Evolutionary conservation across 1,139 yeast genomes (phyloP), one percentile per base, ranked within the genome.

Genomic region (Geotrichum restrictum): DNA sequence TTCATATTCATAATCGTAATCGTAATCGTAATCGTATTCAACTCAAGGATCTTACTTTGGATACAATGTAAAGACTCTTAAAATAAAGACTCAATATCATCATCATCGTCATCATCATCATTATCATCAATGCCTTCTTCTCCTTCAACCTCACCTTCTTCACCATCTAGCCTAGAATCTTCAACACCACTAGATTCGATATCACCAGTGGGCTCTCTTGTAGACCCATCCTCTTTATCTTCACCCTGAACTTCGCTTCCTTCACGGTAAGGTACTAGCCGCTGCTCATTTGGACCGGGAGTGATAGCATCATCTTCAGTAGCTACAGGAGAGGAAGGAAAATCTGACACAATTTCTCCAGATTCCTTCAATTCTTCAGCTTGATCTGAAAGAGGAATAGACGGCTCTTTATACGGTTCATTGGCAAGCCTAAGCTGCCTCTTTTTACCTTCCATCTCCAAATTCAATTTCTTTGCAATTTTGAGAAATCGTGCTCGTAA

Each of bases 401-500:
- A 5, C 8, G 29, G 29, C 29, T 34, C 64, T 14, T 62, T 66
- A 13, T 56, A 50, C 4, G 60, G 62, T n/a, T 59, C 58, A 2
- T 60, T 50, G 6, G 40, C 54, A 3, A 64, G 69, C 55, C 70
- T 72, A 62, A 91, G 75, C 64, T 86, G 93, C 55, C 85, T 76
- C 71, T 80, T 81, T 74, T 93, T 93, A 64, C 81, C 77, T 54
- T 89, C 96, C 56, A 91, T 76, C 59, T 94, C 96, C 49, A 84
- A 83, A 68, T 83, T 85, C 62, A 94, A 77, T 55, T 91, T 84
- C 56, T 78, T 79, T 55, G 88, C 85, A 52, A 88, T 88, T 60
- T 86, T 94, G 62, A 85, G 79, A 66, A 89, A 86, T 71, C 97
- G 84, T 70, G 85, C 87, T 66, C 85, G 83, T 81, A 93, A 78